Percentiles rank a stretch among this genome's conserved stretches.
Evolutionary conservation across 352 stramenopile species (phyloP).

Genomic region (Globisporangium cystogenes): DNA sequence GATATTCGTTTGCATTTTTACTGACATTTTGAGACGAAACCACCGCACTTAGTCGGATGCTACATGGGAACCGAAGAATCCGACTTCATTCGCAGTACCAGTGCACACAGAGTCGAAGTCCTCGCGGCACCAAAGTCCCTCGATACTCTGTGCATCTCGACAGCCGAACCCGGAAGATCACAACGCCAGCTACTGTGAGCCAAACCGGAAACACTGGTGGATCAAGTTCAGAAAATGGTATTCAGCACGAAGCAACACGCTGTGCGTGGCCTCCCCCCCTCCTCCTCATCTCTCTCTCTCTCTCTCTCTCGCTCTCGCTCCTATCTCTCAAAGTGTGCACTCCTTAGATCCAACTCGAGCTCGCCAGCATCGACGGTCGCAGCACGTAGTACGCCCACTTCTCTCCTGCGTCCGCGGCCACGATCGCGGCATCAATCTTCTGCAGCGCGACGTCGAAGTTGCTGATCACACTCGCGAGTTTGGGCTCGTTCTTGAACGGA

Average conservation of each 20-base stretch:
- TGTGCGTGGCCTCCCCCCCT: no score
- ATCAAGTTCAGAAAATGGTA: no score
- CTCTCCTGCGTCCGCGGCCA: conserved; percentile 17
- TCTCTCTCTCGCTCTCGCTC: neutral
- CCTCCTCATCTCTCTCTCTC: neutral
- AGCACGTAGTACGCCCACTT: conserved; percentile 26
- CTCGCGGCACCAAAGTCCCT: no score
- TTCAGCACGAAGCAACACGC: no score
- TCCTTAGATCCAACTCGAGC: conserved; percentile 39
- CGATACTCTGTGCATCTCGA: no score
- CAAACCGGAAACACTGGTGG: no score
- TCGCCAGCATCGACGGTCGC: conserved; percentile 20
- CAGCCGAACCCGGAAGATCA: no score
- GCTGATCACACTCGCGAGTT: conserved; percentile 15
- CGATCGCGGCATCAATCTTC: conserved; percentile 23
- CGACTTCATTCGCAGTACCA: no score
- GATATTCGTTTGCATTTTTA: neutral
- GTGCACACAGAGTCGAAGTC: no score
- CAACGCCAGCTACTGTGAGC: no score
- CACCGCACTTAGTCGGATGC: neutral
- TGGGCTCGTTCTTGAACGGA: conserved; percentile 20
- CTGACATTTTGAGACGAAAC: neutral
- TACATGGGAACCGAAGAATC: no score
- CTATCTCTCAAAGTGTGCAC: no score
- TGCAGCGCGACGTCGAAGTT: conserved; percentile 19